Percentiles rank a stretch among this genome's conserved stretches.
These are phyloP conservation scores for Xylaria sp. DNA, from an alignment of 2,329 filamentous ascomycete genomes.

Conservation along the genomic window DNA sequence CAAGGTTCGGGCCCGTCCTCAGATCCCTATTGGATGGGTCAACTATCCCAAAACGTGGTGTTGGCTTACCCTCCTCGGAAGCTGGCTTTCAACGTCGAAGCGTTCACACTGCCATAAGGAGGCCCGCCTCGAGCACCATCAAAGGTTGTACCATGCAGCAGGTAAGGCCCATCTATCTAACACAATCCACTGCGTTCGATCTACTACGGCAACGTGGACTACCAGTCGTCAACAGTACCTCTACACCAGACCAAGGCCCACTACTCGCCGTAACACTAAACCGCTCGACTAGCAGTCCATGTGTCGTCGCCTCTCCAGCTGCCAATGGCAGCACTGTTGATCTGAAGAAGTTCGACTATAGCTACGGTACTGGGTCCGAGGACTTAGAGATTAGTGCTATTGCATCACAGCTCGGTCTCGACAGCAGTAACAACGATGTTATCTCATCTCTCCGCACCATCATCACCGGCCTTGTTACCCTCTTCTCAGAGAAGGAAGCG, in stretches of 20 bases:
- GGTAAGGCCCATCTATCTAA: slow-evolving; percentile 60
- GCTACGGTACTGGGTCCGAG: slow-evolving; percentile 52
- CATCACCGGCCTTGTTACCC: slow-evolving; percentile 58
- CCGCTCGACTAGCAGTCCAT: slow-evolving; percentile 65
- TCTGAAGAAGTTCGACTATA: slow-evolving; percentile 64
- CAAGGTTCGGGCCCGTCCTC: slow-evolving; percentile 73
- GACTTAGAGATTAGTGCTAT: slow-evolving; percentile 49
- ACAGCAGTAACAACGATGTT: slow-evolving; percentile 47
- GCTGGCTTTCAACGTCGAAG: slow-evolving; percentile 53
- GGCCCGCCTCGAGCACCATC: slow-evolving; percentile 20
- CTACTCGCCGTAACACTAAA: slow-evolving; percentile 70
- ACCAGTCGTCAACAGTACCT: slow-evolving; percentile 42
- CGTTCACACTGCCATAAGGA: slow-evolving; percentile 53
- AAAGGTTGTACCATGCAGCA: slow-evolving; percentile 41
- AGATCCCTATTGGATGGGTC: slow-evolving; percentile 60
- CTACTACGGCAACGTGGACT: slow-evolving; percentile 60
- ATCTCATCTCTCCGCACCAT: slow-evolving; percentile 50
- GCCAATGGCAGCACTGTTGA: slow-evolving; percentile 50
- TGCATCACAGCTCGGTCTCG: slow-evolving; percentile 58
- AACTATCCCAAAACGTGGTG: slow-evolving; percentile 9
- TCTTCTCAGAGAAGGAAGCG: slow-evolving; percentile 70
- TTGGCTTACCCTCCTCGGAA: slow-evolving; percentile 11
- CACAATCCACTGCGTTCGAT: slow-evolving; percentile 57
- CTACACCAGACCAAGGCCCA: slow-evolving; percentile 45
- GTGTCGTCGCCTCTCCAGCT: slow-evolving; percentile 65